phyloP scores from a whole-genome alignment of 495 filamentous ascomycete species.

The Aspergillus egyptiacus region DNA sequence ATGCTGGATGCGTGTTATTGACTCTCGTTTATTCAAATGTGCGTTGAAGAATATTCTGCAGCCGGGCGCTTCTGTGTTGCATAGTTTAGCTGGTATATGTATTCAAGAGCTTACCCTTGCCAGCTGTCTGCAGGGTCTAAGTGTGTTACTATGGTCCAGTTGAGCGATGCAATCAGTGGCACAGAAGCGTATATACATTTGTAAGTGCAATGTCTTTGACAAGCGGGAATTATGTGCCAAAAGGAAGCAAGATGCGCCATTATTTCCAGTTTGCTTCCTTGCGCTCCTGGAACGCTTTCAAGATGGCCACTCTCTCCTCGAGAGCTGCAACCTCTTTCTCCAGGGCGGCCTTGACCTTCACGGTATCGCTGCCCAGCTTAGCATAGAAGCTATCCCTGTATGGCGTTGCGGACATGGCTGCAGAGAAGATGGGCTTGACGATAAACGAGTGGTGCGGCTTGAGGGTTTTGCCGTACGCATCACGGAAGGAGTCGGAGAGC shows the following conservation, averaged over 20 bases:
- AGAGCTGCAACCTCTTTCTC: slow-evolving; percentile 65
- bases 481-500: slow-evolving; percentile 78
- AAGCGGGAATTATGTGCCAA: neutral
- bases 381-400: slow-evolving; percentile 85
- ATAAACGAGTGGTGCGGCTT: slow-evolving; percentile 85
- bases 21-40: no score
- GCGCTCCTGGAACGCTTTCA: slow-evolving; percentile 64
- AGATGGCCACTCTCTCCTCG: slow-evolving; percentile 64
- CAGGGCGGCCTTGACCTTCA: slow-evolving; percentile 55
- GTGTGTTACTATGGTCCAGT: slow-evolving; percentile 6
- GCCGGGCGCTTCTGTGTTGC: no score
- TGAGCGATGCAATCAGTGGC: slow-evolving; percentile 6
- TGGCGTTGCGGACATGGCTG: slow-evolving; percentile 87
- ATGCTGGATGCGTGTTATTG: no score
- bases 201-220: neutral
- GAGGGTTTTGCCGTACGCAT: slow-evolving; percentile 76
- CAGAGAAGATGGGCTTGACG: slow-evolving; percentile 80
- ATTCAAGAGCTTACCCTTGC: no score
- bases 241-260: slow-evolving; percentile 1
- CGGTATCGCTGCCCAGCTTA: slow-evolving; percentile 66
- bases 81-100: no score
- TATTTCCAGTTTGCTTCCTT: slow-evolving; percentile 60
- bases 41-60: no score
- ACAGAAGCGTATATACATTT: slow-evolving; percentile 11
- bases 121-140: neutral